A percentile compares a stretch with the other conserved stretches of the same genome.
Evolutionary conservation across 2,329 filamentous ascomycete species (phyloP).

Genomic region (Colletotrichum truncatum): DNA sequence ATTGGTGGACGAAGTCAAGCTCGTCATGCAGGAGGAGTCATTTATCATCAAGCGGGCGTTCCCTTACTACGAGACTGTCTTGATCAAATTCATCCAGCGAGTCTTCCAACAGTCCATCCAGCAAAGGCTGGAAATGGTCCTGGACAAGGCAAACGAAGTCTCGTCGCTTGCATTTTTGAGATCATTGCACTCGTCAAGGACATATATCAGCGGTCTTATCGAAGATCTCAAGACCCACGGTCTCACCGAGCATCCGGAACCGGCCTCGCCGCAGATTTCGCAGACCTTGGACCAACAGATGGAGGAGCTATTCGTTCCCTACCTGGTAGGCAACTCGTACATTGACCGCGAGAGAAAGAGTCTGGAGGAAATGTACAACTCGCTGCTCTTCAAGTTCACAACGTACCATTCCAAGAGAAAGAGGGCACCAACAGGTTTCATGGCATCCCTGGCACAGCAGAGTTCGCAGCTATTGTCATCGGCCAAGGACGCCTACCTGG

Average conservation of each 20-base stretch:
- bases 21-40: conserved; percentile 96
- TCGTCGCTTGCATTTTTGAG: conserved; percentile 93
- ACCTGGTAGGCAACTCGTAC: conserved; percentile 74
- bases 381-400: conserved; percentile 93
- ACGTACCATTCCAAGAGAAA: conserved; percentile 92
- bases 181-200: conserved; percentile 88
- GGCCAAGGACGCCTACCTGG: conserved; percentile 90
- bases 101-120: conserved; percentile 99
- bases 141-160: conserved; percentile 92
- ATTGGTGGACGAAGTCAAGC: conserved; percentile 90
- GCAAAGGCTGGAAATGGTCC: conserved; percentile 91
- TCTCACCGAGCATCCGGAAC: conserved; percentile 92
- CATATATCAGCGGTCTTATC: conserved; percentile 86
- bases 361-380: conserved; percentile 86
- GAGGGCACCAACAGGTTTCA: conserved; percentile 90
- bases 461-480: conserved; percentile 88
- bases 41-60: conserved; percentile 97
- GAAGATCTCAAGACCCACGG: conserved; percentile 96
- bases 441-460: conserved; percentile 89
- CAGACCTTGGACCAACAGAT: conserved; percentile 78
- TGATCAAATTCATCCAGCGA: conserved; percentile 91
- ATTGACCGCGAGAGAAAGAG: conserved; percentile 75
- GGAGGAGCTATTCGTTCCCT: conserved; percentile 80
- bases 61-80: conserved; percentile 93
- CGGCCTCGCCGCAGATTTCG: conserved; percentile 85